phyloP scores from a whole-genome alignment of 106 monocot genomes.

The Platanthera guangdongensis region DNA sequence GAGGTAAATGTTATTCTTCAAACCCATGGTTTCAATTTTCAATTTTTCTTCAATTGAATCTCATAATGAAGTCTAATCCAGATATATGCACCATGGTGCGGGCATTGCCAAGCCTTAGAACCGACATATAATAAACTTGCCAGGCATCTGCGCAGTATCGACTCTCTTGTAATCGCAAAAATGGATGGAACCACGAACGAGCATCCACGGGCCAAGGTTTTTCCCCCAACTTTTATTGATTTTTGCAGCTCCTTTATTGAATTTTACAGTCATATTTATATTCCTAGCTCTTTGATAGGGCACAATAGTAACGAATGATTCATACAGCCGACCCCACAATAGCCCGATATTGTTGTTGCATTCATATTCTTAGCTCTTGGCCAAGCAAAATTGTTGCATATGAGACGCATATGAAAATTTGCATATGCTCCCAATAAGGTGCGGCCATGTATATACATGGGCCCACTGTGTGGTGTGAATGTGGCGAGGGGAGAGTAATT shows the following conservation, averaged over 20 bases:
- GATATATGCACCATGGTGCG: conserved; percentile 98
- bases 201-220: conserved; percentile 89
- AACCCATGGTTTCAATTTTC: neutral
- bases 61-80: conserved; percentile 17
- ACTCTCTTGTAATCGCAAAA: conserved; percentile 86
- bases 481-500: too few species aligned
- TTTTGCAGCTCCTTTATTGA: neutral
- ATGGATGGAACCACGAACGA: conserved; percentile 98
- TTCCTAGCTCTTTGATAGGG: too few species aligned
- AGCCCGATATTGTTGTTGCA: neutral
- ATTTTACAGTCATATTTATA: neutral
- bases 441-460: too few species aligned
- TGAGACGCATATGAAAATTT: too few species aligned
- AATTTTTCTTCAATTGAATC: neutral
- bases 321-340: too few species aligned
- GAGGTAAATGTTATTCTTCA: conserved; percentile 36
- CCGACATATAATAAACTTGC: conserved; percentile 94
- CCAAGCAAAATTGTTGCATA: too few species aligned
- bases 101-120: conserved; percentile 88
- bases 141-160: conserved; percentile 60
- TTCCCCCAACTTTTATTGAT: too few species aligned
- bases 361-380: neutral
- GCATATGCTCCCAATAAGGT: too few species aligned
- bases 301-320: too few species aligned
- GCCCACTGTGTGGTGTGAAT: too few species aligned